Conservation (phyloP, 345 rosid genomes). For the Linum lewisii region DNA sequence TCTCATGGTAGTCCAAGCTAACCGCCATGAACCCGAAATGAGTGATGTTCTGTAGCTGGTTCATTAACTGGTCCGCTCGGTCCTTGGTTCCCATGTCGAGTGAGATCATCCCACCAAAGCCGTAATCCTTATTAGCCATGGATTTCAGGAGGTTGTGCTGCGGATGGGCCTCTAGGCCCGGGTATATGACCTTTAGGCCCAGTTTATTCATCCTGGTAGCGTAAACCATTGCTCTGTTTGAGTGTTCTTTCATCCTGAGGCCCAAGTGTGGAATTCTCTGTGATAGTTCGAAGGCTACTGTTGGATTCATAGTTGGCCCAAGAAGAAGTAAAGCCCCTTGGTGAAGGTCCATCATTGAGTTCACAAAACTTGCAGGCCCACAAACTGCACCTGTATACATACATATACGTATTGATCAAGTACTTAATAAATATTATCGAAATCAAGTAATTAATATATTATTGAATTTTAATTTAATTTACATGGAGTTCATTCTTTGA, state of each 20-base stretch:
- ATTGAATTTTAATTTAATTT: too few relatives aligned
- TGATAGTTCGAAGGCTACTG: conserved; percentile 78
- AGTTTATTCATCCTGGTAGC: conserved; percentile 61
- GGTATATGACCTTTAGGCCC: conserved; percentile 71
- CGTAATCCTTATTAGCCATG: conserved; percentile 58
- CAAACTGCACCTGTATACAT: conserved; percentile 62
- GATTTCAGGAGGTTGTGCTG: conserved; percentile 56
- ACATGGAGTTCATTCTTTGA: too few relatives aligned
- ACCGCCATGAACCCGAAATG: conserved; percentile 98
- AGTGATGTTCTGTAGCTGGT: conserved; percentile 54
- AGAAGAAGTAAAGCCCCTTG: conserved; percentile 81
- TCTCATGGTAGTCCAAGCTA: conserved; percentile 88
- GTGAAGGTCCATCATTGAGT: conserved; percentile 89
- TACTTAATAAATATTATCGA: too few relatives aligned
- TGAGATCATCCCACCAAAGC: conserved; percentile 79
- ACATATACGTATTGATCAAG: too few relatives aligned
- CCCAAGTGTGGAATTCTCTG: conserved; percentile 78
- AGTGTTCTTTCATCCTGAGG: conserved; percentile 81
- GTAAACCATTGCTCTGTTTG: conserved; percentile 52
- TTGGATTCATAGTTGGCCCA: conserved; percentile 98
- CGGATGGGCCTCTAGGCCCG: conserved; percentile 77
- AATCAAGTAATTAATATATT: too few relatives aligned
- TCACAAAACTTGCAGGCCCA: conserved; percentile 70
- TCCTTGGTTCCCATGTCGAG: conserved; percentile 85
- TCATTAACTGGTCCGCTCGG: conserved; percentile 66